Base-by-base conservation (phyloP, 371 early-diverging fungal species). In the Apophysomyces variabilis region DNA sequence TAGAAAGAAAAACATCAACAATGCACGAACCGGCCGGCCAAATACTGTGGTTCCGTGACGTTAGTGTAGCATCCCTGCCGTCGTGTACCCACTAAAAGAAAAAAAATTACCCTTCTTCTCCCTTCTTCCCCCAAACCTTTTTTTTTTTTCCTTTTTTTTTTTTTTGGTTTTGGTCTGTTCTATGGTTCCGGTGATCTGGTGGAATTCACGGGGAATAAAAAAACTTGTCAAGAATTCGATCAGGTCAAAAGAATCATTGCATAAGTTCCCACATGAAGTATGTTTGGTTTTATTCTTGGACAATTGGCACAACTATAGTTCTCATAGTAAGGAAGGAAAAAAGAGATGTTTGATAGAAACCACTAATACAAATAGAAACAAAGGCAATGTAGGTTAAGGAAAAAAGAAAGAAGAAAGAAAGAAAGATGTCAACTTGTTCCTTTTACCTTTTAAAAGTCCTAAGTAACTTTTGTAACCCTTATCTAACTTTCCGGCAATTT, bases 121-220 rank as follows among this genome's bases (percentile, higher is more conserved):
- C 32, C 32, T 26, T 26, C 3, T 3, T 26, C 32, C 32, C 32
- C 46, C 6, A 13, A 5, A 13, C 16, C 16, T 45, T 45, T 45
- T 13, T 45, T 45, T 45, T 45, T 13, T 18, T 16, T 45, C 16
- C 16, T 45, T 45, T 45, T 13, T 45, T 45, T 45, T 45, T 13
- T 18, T 16, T 45, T 5, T 18, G 16, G 43, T 12, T 12, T 43
- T 43, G 54, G 54, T 0, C 8, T 47, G 18, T 47, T 13, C 32
- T 26, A n/a, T 47, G 5, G 21, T 50, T 50, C 54, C 54, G 21
- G 54, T 50, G 54, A 50, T 50, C 21, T 50, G 54, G 54, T 7
- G 11, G 21, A 26, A 21, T 50, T 21, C 21, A 50, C 54, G 54
- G 54, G 16, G 54, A 26, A 26, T 26, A 26, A 26, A 26, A 26